Evolutionary conservation across 371 early-diverging fungal genomes (phyloP), one percentile per base, ranked within the genome.

Genomic region (Mortierella sp.): DNA sequence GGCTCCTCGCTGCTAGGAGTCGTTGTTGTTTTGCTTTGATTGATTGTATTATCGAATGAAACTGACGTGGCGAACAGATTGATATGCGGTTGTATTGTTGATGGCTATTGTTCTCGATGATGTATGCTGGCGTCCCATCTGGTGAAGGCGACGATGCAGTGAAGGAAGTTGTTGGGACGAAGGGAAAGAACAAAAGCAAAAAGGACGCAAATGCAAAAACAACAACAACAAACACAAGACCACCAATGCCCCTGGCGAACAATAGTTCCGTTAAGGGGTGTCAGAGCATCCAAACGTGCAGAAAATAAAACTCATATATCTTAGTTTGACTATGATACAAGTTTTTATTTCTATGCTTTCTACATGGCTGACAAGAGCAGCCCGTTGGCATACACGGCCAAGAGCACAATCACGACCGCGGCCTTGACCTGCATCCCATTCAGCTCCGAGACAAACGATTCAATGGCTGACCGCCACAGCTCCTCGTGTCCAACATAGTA

Each of bases 401-500:
- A 16, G 19, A 73, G 29, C 50, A 65, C 69, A 65, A 78, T 47
- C 34, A 67, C 10, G 24, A 61, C 58, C 45, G 61, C 63, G 47
- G 70, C 66, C 66, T 66, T 72, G 73, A 66, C 34, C 61, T 66
- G 73, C 11, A 45, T 45, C 69, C 50, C 65, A 48, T 58, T 58
- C 58, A 78, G 66, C 19, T 70, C 69, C 37, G 58, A 70, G 26
- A 78, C 64, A 47, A 73, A 66, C 34, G 50, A 22, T 40, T 65
- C 65, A 5, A 70, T 44, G 0, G 79, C 73, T 22, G n/a, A 41
- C 39, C 55, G 66, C 79, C 79, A 78, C 47, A 73, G 31, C 22
- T 44, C 70, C 48, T 73, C 73, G 8, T 65, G 29, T 78, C 74
- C 61, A 19, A 43, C 14, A 73, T 16, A 66, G 70, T 53, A 29